A percentile compares a stretch with the other conserved stretches of the same genome.
Evolutionary conservation across 2,329 filamentous ascomycete genomes (phyloP).

Genomic region (Aspergillus neotritici): DNA sequence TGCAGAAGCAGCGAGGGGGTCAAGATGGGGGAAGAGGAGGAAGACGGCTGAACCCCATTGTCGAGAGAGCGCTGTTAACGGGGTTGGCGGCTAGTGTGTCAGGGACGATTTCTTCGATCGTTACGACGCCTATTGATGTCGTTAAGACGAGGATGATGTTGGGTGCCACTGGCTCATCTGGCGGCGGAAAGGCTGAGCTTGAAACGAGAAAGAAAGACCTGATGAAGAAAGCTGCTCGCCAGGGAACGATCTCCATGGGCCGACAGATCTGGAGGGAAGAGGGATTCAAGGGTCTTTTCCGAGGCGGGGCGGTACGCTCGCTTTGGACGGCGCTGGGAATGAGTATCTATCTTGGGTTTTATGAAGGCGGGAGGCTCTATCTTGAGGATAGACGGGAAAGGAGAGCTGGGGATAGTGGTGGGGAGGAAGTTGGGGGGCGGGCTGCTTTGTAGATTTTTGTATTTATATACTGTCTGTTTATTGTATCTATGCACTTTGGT

Average conservation of each 20-base stretch:
- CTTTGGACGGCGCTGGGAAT: conserved; percentile 79
- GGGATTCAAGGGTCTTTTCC: conserved; percentile 68
- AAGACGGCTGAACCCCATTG: conserved; percentile 35
- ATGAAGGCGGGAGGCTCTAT: conserved; percentile 71
- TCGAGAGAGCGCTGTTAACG: conserved; percentile 66
- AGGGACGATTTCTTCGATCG: conserved; percentile 66
- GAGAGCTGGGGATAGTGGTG: no score
- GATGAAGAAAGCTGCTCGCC: background rate
- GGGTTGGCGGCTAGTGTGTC: conserved; percentile 67
- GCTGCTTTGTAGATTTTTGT: background rate
- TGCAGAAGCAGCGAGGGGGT: no score
- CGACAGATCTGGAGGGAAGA: conserved; percentile 60
- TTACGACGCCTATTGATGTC: conserved; percentile 88
- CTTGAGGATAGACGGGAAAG: conserved; percentile 31
- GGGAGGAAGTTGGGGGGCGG: conserved; percentile 7
- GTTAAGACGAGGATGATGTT: conserved; percentile 90
- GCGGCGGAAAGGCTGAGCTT: conserved; percentile 2
- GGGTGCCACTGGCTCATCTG: conserved; percentile 42
- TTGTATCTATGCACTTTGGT: no score
- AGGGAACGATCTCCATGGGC: conserved; percentile 55
- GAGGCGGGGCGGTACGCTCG: conserved; percentile 64
- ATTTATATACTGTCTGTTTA: background rate
- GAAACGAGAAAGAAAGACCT: conserved; percentile 22
- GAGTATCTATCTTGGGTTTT: conserved; percentile 78
- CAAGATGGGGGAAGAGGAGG: conserved; percentile 3